Base-by-base conservation (phyloP, 176 grass and related monocot species). In the Oryza glumipatula region DNA sequence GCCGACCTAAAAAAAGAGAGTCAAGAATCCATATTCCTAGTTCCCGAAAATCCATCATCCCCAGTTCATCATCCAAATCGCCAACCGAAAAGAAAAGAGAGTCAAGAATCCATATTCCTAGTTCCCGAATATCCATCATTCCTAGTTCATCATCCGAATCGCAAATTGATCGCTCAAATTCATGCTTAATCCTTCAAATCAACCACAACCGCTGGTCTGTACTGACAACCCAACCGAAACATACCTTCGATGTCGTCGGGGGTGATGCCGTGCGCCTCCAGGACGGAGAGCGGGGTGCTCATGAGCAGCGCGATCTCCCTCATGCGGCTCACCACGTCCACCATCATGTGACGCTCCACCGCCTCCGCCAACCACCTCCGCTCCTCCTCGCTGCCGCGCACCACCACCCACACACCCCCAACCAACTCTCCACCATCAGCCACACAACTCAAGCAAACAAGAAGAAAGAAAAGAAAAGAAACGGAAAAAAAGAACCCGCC, bases 361-460 rank as follows among this genome's bases (percentile, higher is more conserved):
- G 95, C 95, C 81, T 97, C 95, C 90, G 76, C 86, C 49, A 97
- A 88, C 95, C 95, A 98, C 72, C 82, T 82, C 84, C 84, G 78
- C 30, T 89, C 88, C 76, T 98, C 92, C 81, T 95, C 88, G 33
- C 95, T 98, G 73, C 24, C 51, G n/a, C 54, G 56, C 70, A 56
- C 77, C 69, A 74, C 67, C 39, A 41, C 39, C 39, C 78, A 13
- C 7, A 12, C 26, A 54, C 10, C 22, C 22, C 30, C 30, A 32
- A 32, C 30, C 28, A 22, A 63, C 24, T 33, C 70, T 23, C 36
- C 67, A 79, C 83, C 84, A 86, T 69, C 84, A 38, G 36, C 36
- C 36, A 38, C 15, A 38, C 63, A 13, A 9, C 44, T 16, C 24
- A n/a, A 80, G 3, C 14, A 48, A 73, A 73, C 39, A 21, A 5